phyloP scores from a whole-genome alignment of 345 rosid species.

The Geranium rotundifolium region DNA sequence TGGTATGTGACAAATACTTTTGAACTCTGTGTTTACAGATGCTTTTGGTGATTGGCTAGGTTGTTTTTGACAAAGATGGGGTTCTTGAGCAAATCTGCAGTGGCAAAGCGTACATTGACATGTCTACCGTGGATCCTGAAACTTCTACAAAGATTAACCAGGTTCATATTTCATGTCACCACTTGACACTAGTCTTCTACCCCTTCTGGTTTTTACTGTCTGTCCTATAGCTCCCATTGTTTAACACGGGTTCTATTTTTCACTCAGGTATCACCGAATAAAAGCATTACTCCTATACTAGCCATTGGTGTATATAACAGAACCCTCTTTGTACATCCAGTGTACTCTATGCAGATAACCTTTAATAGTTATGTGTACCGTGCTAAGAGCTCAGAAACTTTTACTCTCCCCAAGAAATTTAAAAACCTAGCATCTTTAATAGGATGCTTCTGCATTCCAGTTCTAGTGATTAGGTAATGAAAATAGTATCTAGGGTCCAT shows the following conservation, averaged over 20 bases:
- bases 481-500: not conserved
- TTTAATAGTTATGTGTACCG: no score
- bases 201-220: not conserved
- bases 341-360: no score
- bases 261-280: not conserved
- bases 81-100: conserved; percentile 60
- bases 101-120: conserved; percentile 77
- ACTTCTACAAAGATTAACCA: conserved; percentile 63
- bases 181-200: not conserved
- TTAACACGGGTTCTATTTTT: not conserved
- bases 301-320: no score
- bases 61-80: conserved; percentile 74
- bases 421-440: not conserved
- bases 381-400: not conserved
- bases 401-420: not conserved
- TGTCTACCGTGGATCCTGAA: conserved; percentile 90
- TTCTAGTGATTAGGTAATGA: not conserved
- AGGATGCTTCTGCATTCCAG: not conserved
- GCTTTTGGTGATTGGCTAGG: conserved; percentile 30
- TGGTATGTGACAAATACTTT: not conserved
- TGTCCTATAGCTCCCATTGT: not conserved
- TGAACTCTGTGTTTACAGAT: not conserved
- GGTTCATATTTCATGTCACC: conserved; percentile 26
- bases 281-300: no score
- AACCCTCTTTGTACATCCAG: no score